Base-by-base conservation (phyloP, 345 rosid species). In the Raphanus sativus region DNA sequence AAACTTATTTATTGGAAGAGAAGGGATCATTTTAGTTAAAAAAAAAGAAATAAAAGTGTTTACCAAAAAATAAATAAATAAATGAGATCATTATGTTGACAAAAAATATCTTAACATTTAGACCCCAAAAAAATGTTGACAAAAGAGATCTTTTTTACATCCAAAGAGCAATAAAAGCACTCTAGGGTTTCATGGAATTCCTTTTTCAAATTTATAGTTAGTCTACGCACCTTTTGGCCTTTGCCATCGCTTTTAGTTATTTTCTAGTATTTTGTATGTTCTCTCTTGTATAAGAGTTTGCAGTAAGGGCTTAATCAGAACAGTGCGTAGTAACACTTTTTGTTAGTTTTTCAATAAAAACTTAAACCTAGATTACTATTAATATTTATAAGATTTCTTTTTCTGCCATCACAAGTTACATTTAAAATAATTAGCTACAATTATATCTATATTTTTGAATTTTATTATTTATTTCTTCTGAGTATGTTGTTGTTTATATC, bases 141-240 rank as follows among this genome's bases (percentile, higher is more conserved):
- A 29, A 32, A 21, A 54, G 7, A 36, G 25, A 56, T 70, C 8
- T 77, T 24, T 68, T 77, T 70, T 55, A 63, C 66, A 40, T 16
- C 75, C 28, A 70, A 55, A 70, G 61, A 65, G 55, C 54, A 71
- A 77, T 8, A 70, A 54, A 58, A 77, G 62, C 67, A 60, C 65
- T 50, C 67, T 78, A 78, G 74, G 74, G 77, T 67, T 78, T 73
- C 77, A 50, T 61, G 62, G 15, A 36, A 58, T 36, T 66, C 30
- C 25, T 67, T 71, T 40, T 26, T 11, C 48, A 55, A 50, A 11
- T 62, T 42, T 42, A n/a, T 50, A 48, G 68, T 40, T 45, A 36
- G 59, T 34, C 24, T 74, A 15, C 25, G 61, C 54, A 67, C 13
- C 34, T n/a, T 10, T 60, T 42, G 32, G 54, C 54, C 54, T 4